Evolutionary conservation across 164 flowering plant genomes (phyloP), one percentile per base, ranked within the genome.

Genomic region (Platanus orientalis): DNA sequence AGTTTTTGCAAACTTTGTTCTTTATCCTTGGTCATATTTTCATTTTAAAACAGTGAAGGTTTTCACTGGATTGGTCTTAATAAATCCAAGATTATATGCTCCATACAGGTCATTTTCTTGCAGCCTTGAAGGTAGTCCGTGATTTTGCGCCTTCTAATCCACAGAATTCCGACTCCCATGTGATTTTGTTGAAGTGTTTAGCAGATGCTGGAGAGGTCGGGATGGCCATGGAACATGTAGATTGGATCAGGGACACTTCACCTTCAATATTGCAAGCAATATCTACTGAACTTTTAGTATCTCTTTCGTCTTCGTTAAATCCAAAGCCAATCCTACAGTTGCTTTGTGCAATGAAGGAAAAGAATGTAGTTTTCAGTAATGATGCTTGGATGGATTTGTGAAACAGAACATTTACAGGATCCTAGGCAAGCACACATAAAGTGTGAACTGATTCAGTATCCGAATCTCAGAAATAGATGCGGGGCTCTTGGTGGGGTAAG

Each of bases 141-240:
- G 69, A 69, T 54, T 69, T 75, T 26, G 24, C 63, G 7, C 51
- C 58, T 44, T 54, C 30, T 53, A 76, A 76, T 44, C 1, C 72
- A 44, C 73, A 62, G 57, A 64, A 61, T 54, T 30, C 67, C 45
- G 73, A 72, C 27, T 67, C 84, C 42, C 87, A 92, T 71, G 78
- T 77, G 13, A 69, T 73, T 57, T 70, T 92, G 64, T 77, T 92
- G 52, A 85, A 80, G 73, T 79, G 57, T 69, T 71, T 90, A 55
- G 85, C 75, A 11, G 88, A 87, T 52, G 78, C 84, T 54, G 79
- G 74, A 56, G 84, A 90, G 72, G 32, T 78, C 57, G 42, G 70
- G 24, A 67, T 80, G 68, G 94, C 90, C 44, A 57, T 70, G 23
- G 76, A 83, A 49, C 94, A 90, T 66, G 23, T 88, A 17, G 61